These are phyloP conservation scores for Clonostachys solani DNA, from an alignment of 2,329 filamentous ascomycete genomes.

Conservation along the genomic window DNA sequence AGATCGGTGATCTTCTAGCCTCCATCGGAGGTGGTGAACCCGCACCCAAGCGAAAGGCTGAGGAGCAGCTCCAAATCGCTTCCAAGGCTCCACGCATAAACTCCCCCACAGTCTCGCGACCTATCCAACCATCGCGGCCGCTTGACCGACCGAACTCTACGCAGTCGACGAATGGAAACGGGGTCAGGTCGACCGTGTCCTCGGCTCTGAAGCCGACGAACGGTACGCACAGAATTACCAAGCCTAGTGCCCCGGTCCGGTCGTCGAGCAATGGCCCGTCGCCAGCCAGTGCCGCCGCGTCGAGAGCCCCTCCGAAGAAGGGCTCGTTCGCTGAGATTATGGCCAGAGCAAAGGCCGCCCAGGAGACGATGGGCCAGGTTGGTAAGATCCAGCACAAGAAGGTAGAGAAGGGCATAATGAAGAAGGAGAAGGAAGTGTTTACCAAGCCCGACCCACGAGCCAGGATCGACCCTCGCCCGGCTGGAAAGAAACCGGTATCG, in stretches of 20 bases:
- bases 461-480: slow-evolving; percentile 12
- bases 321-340: slow-evolving; percentile 73
- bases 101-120: slow-evolving; percentile 6
- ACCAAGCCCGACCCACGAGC: slow-evolving; percentile 20
- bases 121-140: slow-evolving; percentile 12
- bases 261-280: slow-evolving; percentile 25
- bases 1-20: slow-evolving; percentile 50
- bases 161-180: slow-evolving; percentile 9
- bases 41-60: slow-evolving; percentile 52
- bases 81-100: slow-evolving; percentile 35
- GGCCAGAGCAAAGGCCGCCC: slow-evolving; percentile 64
- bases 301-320: slow-evolving; percentile 57
- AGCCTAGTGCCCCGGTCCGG: slow-evolving; percentile 6
- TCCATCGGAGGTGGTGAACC: slow-evolving; percentile 55
- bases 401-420: slow-evolving; percentile 54
- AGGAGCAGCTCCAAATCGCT: slow-evolving; percentile 37
- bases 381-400: slow-evolving; percentile 74
- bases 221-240: slow-evolving; percentile 13
- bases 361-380: slow-evolving; percentile 55
- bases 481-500: slow-evolving; percentile 5
- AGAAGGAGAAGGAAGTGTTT: slow-evolving; percentile 38
- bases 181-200: slow-evolving; percentile 3
- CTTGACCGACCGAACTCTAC: slow-evolving; percentile 13
- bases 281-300: slow-evolving; percentile 15
- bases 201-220: slow-evolving; percentile 17